A percentile compares a stretch with the other conserved stretches of the same genome.
phyloP scores from a whole-genome alignment of 2,329 filamentous ascomycete genomes.

The Hypomyces perniciosus region DNA sequence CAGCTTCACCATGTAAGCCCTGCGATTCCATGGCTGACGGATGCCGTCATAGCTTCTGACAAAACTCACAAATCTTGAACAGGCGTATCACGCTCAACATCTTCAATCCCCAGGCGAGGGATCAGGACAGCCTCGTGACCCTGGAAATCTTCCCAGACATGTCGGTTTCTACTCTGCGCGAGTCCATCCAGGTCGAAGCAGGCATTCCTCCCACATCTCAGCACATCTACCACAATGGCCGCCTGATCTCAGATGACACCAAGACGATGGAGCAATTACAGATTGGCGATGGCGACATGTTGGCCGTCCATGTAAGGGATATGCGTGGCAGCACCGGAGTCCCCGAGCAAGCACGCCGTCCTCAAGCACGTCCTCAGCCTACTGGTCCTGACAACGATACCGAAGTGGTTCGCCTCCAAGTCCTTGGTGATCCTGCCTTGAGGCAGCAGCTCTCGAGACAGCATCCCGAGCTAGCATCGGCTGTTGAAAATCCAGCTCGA shows the following conservation, averaged over 20 bases:
- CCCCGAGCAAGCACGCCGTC: constrained; percentile 32
- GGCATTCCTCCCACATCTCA: constrained; percentile 66
- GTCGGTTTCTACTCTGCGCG: constrained; percentile 79
- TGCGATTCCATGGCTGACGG: background rate
- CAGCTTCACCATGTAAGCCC: constrained; percentile 7
- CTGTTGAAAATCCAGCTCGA: constrained; percentile 65
- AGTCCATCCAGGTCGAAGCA: constrained; percentile 79
- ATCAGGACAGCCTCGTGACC: constrained; percentile 69
- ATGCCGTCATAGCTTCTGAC: background rate
- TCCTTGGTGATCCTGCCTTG: constrained; percentile 71
- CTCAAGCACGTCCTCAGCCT: constrained; percentile 24
- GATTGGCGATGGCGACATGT: constrained; percentile 85
- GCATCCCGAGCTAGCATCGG: constrained; percentile 70
- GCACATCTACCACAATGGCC: constrained; percentile 86
- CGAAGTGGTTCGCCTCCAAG: constrained; percentile 75
- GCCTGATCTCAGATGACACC: constrained; percentile 66
- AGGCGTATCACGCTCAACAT: constrained; percentile 89
- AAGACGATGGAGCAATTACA: constrained; percentile 77
- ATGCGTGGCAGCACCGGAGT: constrained; percentile 44
- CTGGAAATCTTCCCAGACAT: constrained; percentile 79
- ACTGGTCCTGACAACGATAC: constrained; percentile 51
- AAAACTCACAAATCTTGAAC: constrained; percentile 1
- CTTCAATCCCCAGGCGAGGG: constrained; percentile 62
- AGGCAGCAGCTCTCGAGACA: constrained; percentile 64
- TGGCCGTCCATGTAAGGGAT: constrained; percentile 73